Base-by-base conservation (phyloP, 2,329 filamentous ascomycete species). In the Tympanopsis confertula region DNA sequence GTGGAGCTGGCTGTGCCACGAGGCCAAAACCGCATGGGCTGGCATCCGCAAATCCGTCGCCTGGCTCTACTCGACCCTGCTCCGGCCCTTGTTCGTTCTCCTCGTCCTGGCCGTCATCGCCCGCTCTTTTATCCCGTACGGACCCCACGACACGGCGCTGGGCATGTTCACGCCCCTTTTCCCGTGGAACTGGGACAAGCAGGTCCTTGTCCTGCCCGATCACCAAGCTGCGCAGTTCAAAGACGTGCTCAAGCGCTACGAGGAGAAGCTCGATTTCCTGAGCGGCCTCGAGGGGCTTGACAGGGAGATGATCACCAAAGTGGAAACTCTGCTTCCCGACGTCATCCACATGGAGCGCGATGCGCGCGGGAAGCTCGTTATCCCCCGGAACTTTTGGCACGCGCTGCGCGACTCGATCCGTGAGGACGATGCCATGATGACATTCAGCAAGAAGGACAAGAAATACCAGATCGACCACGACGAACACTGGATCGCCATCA, bases 341-440 rank as follows among this genome's bases (percentile, higher is more conserved):
- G 47, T 69, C 7, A 59, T 85, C 4, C 68, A 71, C 41, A 66
- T 82, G 44, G 62, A 68, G 13, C 62, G 65, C 5, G 59, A 68
- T 40, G 54, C 59, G 22, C 54, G 70, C 20, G 78, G 77, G 13
- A 63, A 68, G 7, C 55, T 62, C 0, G 56, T 69, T 17, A 69
- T 85, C 13, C 59, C 70, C 0, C 63, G 72, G 18, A 67, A 75
- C 3, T 82, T 86, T 42, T 86, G 75, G 71, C 63, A 73, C 39
- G 80, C 78, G 0, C 52, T 86, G 5, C 62, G 65, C 18, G 67
- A 70, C 38, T 63, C 69, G 40, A 68, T 82, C 35, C 58, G 58
- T 15, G 53, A 59, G 1, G 70, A 73, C 32, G 58, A 58, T 2
- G 55, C 58, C 20, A 61, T 75, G 28, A 50, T 74, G 26, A 66